phyloP scores from a whole-genome alignment of 1,284 basidiomycete species.

The Earliella scabrosa region DNA sequence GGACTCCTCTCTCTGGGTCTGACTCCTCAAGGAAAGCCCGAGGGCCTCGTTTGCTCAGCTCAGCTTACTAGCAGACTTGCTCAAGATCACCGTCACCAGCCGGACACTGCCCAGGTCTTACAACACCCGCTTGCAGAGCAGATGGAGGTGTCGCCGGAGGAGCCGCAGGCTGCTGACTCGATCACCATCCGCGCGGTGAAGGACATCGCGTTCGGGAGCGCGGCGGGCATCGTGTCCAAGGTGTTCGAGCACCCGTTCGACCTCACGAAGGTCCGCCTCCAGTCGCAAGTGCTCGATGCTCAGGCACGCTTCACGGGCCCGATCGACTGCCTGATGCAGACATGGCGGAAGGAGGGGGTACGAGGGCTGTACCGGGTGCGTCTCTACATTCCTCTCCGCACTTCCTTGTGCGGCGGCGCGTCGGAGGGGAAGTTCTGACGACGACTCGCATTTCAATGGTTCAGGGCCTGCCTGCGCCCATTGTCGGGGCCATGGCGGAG shows the following conservation, averaged over 20 bases:
- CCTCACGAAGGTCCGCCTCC: conserved; percentile 83
- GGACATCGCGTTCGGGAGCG: conserved; percentile 63
- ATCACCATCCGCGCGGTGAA: conserved; percentile 47
- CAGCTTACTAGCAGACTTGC: too few relatives aligned
- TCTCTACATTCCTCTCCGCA: conserved; percentile 16
- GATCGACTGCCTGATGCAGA: conserved; percentile 80
- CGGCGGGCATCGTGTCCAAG: conserved; percentile 83
- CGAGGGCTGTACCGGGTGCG: conserved; percentile 81
- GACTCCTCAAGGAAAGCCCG: too few relatives aligned
- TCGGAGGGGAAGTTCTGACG: not conserved
- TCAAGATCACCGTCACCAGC: not conserved
- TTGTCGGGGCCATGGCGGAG: conserved; percentile 90
- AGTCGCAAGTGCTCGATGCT: conserved; percentile 80
- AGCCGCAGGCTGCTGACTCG: conserved; percentile 31
- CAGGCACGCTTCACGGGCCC: conserved; percentile 78
- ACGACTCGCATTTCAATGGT: not conserved
- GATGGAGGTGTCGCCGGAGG: conserved; percentile 38
- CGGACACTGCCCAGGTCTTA: not conserved
- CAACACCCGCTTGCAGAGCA: too few relatives aligned
- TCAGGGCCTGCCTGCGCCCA: conserved; percentile 87
- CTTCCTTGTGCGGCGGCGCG: not conserved
- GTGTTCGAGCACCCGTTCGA: conserved; percentile 89
- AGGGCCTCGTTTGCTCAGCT: too few relatives aligned
- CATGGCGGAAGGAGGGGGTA: conserved; percentile 78
- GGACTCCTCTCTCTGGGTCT: too few relatives aligned